Percentiles rank a stretch among this genome's conserved stretches.
Conservation (phyloP, 2,329 filamentous ascomycete genomes). For the Penicillium sp. region DNA sequence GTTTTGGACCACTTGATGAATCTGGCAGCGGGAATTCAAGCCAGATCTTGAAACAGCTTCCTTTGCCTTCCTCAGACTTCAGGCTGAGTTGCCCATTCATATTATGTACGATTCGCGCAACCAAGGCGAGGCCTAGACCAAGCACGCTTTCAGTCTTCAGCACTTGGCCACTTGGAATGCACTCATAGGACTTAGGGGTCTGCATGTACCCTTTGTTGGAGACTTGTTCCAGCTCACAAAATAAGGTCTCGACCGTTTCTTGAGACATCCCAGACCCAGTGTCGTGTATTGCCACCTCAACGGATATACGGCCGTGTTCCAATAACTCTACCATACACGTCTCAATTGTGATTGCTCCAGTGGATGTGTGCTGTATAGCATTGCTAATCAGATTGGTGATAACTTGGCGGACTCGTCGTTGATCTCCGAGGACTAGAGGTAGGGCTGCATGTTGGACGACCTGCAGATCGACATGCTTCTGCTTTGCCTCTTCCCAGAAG, state of each 20-base stretch:
- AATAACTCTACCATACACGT: slow-evolving; percentile 57
- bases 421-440: slow-evolving; percentile 75
- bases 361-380: slow-evolving; percentile 73
- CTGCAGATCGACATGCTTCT: slow-evolving; percentile 71
- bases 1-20: slow-evolving; percentile 23
- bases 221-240: slow-evolving; percentile 66
- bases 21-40: slow-evolving; percentile 69
- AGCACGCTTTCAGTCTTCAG: slow-evolving; percentile 52
- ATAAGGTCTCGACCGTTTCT: slow-evolving; percentile 58
- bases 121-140: slow-evolving; percentile 77
- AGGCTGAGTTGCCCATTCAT: slow-evolving; percentile 84
- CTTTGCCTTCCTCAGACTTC: slow-evolving; percentile 77
- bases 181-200: slow-evolving; percentile 17
- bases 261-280: slow-evolving; percentile 65
- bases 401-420: slow-evolving; percentile 73
- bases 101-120: slow-evolving; percentile 76
- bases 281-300: slow-evolving; percentile 75
- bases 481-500: slow-evolving; percentile 71
- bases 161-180: slow-evolving; percentile 32
- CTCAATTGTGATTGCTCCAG: slow-evolving; percentile 70
- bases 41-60: slow-evolving; percentile 76
- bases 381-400: slow-evolving; percentile 83
- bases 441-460: slow-evolving; percentile 66
- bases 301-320: slow-evolving; percentile 54
- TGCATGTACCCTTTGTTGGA: slow-evolving; percentile 52